These are phyloP conservation scores for Boechera stricta DNA, from an alignment of 345 rosid genomes.

Conservation along the genomic window DNA sequence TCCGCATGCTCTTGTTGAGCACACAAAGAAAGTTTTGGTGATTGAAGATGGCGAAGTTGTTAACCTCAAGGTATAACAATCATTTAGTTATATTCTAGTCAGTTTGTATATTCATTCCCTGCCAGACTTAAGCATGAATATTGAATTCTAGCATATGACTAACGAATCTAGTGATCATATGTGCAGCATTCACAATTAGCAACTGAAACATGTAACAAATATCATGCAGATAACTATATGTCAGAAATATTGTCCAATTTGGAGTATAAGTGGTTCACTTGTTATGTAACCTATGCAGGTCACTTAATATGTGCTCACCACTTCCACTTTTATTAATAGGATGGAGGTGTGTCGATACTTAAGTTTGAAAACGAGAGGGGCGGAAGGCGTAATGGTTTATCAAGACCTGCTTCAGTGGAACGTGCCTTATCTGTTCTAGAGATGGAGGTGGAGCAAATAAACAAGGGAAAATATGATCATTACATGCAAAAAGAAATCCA, in stretches of 20 bases:
- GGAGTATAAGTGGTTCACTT: slow-evolving; percentile 22
- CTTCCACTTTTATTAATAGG: slow-evolving; percentile 51
- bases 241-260: background rate
- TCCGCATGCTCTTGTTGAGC: slow-evolving; percentile 89
- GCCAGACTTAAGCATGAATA: background rate
- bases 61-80: slow-evolving; percentile 67
- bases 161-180: slow-evolving; percentile 20
- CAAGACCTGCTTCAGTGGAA: slow-evolving; percentile 84
- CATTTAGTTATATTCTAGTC: slow-evolving; percentile 6
- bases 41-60: slow-evolving; percentile 95
- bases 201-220: slow-evolving; percentile 14
- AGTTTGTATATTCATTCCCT: slow-evolving; percentile 5
- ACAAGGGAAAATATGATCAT: slow-evolving; percentile 86
- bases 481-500: slow-evolving; percentile 99
- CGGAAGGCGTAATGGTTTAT: slow-evolving; percentile 54
- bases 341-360: slow-evolving; percentile 82
- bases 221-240: slow-evolving; percentile 1
- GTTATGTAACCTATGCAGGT: background rate
- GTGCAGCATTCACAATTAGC: slow-evolving; percentile 8
- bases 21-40: slow-evolving; percentile 84
- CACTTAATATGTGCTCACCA: slow-evolving; percentile 1
- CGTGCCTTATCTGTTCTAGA: slow-evolving; percentile 95
- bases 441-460: slow-evolving; percentile 98
- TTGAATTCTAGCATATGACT: background rate
- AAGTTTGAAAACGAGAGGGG: slow-evolving; percentile 74